phyloP scores from a whole-genome alignment of 2,329 filamentous ascomycete species.

The Arthrobotrys iridis region DNA sequence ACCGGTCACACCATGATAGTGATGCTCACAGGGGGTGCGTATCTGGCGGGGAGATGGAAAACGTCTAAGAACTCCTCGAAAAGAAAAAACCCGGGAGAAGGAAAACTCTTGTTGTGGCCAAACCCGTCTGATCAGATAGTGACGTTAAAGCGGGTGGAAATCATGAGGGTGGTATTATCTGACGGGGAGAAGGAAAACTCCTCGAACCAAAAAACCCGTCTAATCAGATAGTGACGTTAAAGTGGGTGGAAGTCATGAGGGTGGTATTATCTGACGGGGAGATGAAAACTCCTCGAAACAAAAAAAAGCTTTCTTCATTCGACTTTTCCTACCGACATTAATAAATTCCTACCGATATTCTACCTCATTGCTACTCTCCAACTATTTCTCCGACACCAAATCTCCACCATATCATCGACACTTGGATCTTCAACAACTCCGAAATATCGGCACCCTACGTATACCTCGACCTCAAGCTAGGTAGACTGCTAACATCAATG shows the following conservation, averaged over 20 bases:
- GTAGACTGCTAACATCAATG: no score
- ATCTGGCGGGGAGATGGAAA: constrained; percentile 1
- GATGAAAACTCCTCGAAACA: not conserved
- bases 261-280: not conserved
- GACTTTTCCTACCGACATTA: no score
- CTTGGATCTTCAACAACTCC: no score
- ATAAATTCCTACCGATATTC: no score
- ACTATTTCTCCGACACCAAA: no score
- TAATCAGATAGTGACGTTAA: not conserved
- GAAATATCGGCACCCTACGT: no score
- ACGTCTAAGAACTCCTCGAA: constrained; percentile 4
- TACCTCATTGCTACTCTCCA: no score
- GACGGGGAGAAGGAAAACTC: not conserved
- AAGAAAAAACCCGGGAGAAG: constrained; percentile 1
- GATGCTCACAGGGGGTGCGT: constrained; percentile 4
- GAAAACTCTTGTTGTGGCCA: not conserved
- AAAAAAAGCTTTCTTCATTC: no score
- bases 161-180: not conserved
- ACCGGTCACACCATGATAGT: constrained; percentile 14
- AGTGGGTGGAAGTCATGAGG: not conserved
- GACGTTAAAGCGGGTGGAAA: not conserved
- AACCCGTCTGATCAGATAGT: not conserved
- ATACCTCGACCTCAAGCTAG: no score
- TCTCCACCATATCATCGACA: no score
- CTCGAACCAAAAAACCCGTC: constrained; percentile 1